Evolutionary conservation across 108 stramenopile species (phyloP).

Genomic region (Epithemia pelagica): DNA sequence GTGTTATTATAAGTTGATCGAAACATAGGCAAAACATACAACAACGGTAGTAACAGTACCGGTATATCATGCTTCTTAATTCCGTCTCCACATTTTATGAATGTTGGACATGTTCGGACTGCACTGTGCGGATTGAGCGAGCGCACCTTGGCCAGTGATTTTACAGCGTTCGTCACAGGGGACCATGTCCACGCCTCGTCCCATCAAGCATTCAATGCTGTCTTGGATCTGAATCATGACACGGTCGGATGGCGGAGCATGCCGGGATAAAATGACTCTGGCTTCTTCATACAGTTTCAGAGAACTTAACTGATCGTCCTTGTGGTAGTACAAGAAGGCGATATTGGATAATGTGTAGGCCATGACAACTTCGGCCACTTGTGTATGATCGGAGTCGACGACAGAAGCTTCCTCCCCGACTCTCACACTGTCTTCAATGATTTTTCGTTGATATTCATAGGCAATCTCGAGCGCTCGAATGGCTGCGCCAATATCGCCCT

Average conservation of each 20-base stretch:
- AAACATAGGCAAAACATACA: too few relatives aligned
- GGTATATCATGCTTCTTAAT: background rate
- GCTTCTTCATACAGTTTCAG: background rate
- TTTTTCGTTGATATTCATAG: background rate
- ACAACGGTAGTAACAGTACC: too few relatives aligned
- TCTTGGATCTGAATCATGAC: background rate
- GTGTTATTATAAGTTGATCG: too few relatives aligned
- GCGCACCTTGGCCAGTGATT: background rate
- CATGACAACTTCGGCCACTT: constrained; percentile 13
- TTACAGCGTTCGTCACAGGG: background rate
- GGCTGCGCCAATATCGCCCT: constrained; percentile 8
- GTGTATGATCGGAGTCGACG: background rate
- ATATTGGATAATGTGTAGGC: constrained; percentile 16
- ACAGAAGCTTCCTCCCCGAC: background rate
- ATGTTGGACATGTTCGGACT: background rate
- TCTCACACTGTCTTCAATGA: background rate
- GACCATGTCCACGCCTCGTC: background rate
- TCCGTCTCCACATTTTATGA: background rate
- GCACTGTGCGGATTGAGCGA: background rate
- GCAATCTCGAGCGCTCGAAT: constrained; percentile 9
- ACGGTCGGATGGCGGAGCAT: background rate
- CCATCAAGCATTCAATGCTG: background rate
- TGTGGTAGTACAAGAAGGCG: constrained; percentile 12
- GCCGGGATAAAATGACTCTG: background rate
- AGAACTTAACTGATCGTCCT: background rate